Conservation (phyloP, 176 grass and related monocot genomes). For the Carex scoparia region DNA sequence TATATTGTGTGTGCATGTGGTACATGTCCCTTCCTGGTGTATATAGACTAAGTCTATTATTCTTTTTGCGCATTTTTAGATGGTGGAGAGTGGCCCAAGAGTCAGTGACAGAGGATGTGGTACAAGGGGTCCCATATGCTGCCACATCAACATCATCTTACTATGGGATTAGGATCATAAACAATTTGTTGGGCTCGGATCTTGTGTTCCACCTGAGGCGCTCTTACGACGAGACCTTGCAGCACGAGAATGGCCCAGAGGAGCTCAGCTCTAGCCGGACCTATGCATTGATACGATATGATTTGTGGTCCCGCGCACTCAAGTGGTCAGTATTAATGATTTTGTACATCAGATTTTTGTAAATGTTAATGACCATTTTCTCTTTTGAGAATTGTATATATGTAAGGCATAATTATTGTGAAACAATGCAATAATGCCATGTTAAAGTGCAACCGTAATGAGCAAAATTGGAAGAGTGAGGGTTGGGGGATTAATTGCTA, state of each 20-base stretch:
- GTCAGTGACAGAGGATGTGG: constrained; percentile 7
- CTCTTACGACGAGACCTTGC: background rate
- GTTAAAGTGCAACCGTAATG: background rate
- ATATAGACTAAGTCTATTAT: background rate
- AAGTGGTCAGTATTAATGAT: constrained; percentile 11
- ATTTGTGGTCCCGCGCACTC: constrained; percentile 18
- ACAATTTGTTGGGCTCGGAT: constrained; percentile 26
- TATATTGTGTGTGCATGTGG: background rate
- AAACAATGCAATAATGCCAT: background rate
- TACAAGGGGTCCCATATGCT: constrained; percentile 11
- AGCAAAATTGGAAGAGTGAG: background rate
- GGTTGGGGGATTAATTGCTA: background rate
- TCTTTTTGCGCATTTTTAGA: constrained; percentile 3
- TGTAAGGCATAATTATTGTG: background rate
- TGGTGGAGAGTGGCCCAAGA: constrained; percentile 30
- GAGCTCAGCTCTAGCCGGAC: background rate
- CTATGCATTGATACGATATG: constrained; percentile 22
- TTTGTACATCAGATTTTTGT: background rate
- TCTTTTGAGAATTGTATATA: background rate
- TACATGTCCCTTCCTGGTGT: background rate
- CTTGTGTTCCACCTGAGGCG: constrained; percentile 25
- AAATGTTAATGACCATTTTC: background rate
- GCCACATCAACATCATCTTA: constrained; percentile 25
- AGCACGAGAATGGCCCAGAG: constrained; percentile 4
- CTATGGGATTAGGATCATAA: constrained; percentile 27